phyloP scores from a whole-genome alignment of 306 rosid species.

The Malus domestica region DNA sequence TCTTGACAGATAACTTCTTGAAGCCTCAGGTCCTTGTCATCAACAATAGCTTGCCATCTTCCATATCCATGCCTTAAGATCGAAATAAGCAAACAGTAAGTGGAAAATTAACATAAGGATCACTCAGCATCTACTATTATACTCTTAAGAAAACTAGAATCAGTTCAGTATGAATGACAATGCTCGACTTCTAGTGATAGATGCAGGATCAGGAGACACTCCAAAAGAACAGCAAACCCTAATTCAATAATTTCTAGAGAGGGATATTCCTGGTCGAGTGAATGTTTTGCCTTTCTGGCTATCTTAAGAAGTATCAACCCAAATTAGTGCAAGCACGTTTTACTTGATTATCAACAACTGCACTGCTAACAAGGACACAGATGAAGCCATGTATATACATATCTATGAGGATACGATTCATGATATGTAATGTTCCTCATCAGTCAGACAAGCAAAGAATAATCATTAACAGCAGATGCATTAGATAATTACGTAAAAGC shows the following conservation, averaged over 20 bases:
- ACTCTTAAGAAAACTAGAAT: background rate
- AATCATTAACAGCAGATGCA: background rate
- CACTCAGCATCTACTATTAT: background rate
- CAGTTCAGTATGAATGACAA: background rate
- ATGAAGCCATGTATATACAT: background rate
- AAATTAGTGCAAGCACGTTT: background rate
- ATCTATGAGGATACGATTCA: background rate
- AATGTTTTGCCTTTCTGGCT: background rate
- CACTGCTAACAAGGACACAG: background rate
- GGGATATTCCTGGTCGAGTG: background rate
- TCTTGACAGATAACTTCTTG: constrained; percentile 90
- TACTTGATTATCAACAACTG: background rate
- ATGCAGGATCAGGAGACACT: background rate
- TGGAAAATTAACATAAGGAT: background rate
- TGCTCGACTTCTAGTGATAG: background rate
- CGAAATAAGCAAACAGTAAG: constrained; percentile 15
- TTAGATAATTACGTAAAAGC: background rate
- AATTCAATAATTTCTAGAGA: background rate
- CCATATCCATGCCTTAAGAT: constrained; percentile 88
- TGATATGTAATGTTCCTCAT: constrained; percentile 2
- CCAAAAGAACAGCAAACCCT: background rate
- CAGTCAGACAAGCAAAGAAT: constrained; percentile 1
- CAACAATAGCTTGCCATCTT: constrained; percentile 97
- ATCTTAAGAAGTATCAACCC: background rate
- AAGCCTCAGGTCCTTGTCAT: constrained; percentile 83